Evolutionary conservation across 805 yeast species (phyloP).

Genomic region (Cyberlindnera galapagoensis): DNA sequence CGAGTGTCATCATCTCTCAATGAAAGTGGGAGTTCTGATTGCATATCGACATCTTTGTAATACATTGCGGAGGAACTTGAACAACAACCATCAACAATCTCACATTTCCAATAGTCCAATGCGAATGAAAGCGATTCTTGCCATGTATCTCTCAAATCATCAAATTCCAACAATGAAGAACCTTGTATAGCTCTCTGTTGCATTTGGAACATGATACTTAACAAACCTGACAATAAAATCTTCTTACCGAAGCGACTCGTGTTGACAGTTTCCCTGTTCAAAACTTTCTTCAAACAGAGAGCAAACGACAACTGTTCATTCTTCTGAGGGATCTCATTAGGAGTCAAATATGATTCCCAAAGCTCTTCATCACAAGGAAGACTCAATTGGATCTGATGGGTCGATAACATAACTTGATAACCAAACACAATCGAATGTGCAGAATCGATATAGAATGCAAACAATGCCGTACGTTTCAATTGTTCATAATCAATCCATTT

Average conservation of each 20-base stretch:
- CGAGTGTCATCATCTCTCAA: constrained; percentile 33
- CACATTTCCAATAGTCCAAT: constrained; percentile 61
- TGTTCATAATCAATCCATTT: constrained; percentile 79
- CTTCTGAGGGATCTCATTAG: constrained; percentile 21
- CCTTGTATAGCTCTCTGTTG: constrained; percentile 66
- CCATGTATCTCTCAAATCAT: constrained; percentile 47
- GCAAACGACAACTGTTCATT: constrained; percentile 39
- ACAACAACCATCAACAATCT: constrained; percentile 31
- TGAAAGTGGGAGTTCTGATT: constrained; percentile 16
- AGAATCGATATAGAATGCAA: constrained; percentile 78
- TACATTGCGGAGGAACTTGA: constrained; percentile 19
- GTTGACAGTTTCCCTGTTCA: constrained; percentile 42
- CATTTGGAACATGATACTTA: constrained; percentile 63
- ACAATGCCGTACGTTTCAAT: constrained; percentile 68
- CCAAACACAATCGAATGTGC: constrained; percentile 75
- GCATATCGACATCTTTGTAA: constrained; percentile 14
- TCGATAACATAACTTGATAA: constrained; percentile 52
- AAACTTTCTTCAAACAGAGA: constrained; percentile 47
- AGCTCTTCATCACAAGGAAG: constrained; percentile 58
- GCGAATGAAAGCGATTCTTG: constrained; percentile 64
- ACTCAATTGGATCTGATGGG: constrained; percentile 55
- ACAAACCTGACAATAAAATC: constrained; percentile 58
- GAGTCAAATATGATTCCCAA: constrained; percentile 41
- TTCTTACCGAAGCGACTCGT: constrained; percentile 59
- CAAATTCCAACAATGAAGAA: constrained; percentile 38